phyloP scores from a whole-genome alignment of 352 stramenopile genomes.

The Aphanomyces stellatus region DNA sequence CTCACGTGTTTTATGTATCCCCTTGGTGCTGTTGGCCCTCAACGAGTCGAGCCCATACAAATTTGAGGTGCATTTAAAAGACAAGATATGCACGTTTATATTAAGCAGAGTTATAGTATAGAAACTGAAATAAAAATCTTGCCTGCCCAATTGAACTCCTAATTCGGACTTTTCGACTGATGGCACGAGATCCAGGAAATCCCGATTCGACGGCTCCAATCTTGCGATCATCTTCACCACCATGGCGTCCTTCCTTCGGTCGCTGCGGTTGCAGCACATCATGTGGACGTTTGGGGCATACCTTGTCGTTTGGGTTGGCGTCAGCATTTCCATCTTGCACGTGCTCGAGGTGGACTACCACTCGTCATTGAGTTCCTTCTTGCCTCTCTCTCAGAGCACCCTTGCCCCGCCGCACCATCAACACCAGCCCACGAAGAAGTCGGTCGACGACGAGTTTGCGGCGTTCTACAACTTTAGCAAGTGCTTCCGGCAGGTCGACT shows the following conservation, averaged over 20 bases:
- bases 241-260: slow-evolving; percentile 2
- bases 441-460: slow-evolving; percentile 5
- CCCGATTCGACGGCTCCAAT: background rate
- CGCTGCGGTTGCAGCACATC: background rate
- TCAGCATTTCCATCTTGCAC: slow-evolving; percentile 19
- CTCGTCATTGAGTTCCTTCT: background rate
- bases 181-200: background rate
- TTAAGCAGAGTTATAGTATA: background rate
- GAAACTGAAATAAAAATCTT: no score
- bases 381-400: background rate
- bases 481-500: slow-evolving; percentile 17
- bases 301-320: slow-evolving; percentile 13
- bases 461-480: slow-evolving; percentile 20
- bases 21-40: no score
- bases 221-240: background rate
- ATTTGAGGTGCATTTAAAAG: no score
- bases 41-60: no score
- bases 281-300: slow-evolving; percentile 17
- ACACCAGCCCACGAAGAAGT: background rate
- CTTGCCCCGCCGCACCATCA: background rate
- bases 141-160: background rate
- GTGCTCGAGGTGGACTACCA: slow-evolving; percentile 16
- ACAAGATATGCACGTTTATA: background rate
- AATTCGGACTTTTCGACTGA: no score
- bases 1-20: no score